Evolutionary conservation across 2,329 filamentous ascomycete genomes (phyloP).

Genomic region (Xylaria sp.): DNA sequence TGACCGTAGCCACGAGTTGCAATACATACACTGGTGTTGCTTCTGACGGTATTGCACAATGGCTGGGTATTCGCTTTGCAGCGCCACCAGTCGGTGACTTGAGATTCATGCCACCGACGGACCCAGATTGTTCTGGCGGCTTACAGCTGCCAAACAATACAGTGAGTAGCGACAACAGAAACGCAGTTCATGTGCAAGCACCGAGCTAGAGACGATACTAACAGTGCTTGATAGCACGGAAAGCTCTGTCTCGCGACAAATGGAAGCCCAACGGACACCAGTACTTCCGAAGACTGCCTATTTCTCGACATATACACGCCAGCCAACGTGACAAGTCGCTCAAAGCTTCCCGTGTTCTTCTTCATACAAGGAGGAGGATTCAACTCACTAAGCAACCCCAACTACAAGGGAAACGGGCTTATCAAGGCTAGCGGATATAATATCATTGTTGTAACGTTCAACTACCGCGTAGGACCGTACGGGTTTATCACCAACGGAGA

Average conservation of each 20-base stretch:
- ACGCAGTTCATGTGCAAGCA: slow-evolving; percentile 22
- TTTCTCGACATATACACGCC: slow-evolving; percentile 74
- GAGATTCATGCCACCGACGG: slow-evolving; percentile 74
- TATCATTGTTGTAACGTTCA: slow-evolving; percentile 77
- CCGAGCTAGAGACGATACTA: slow-evolving; percentile 4
- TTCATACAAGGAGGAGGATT: slow-evolving; percentile 72
- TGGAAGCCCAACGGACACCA: slow-evolving; percentile 32
- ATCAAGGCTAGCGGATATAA: slow-evolving; percentile 66
- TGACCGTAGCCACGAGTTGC: slow-evolving; percentile 72
- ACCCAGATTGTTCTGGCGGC: slow-evolving; percentile 61
- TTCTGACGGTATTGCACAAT: slow-evolving; percentile 71
- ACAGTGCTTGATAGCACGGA: slow-evolving; percentile 40
- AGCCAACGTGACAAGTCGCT: slow-evolving; percentile 58
- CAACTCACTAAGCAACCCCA: slow-evolving; percentile 59
- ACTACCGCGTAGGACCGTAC: slow-evolving; percentile 80
- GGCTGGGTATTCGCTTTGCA: slow-evolving; percentile 81
- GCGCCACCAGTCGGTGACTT: slow-evolving; percentile 73
- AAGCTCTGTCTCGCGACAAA: slow-evolving; percentile 44
- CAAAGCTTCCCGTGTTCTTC: slow-evolving; percentile 71
- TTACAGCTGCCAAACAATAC: slow-evolving; percentile 64
- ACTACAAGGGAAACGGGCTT: slow-evolving; percentile 71
- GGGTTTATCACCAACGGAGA: slow-evolving; percentile 75
- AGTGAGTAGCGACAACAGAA: slow-evolving; percentile 53
- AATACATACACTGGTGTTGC: slow-evolving; percentile 70
- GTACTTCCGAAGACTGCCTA: slow-evolving; percentile 71